These are phyloP conservation scores for Phycomyces nitens DNA, from an alignment of 192 early-diverging fungal genomes.

Conservation along the genomic window DNA sequence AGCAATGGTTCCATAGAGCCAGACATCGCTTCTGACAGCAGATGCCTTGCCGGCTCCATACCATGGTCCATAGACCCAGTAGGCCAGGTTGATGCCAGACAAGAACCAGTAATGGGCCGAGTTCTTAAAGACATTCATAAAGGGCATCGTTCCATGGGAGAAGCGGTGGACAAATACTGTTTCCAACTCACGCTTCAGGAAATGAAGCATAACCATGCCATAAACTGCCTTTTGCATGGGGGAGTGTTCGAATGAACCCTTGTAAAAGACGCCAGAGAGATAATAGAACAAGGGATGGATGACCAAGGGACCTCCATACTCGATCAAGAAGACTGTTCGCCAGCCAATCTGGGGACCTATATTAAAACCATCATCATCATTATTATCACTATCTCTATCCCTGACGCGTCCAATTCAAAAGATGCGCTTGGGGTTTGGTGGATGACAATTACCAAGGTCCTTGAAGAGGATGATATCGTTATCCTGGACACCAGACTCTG, in stretches of 20 bases:
- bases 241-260: slow-evolving; percentile 61
- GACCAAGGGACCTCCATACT: slow-evolving; percentile 88
- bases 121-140: slow-evolving; percentile 92
- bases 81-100: slow-evolving; percentile 80
- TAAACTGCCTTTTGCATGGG: slow-evolving; percentile 69
- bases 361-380: neutral
- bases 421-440: too few relatives aligned
- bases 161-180: slow-evolving; percentile 92
- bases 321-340: slow-evolving; percentile 89
- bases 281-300: slow-evolving; percentile 86
- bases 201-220: slow-evolving; percentile 75
- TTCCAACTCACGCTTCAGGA: slow-evolving; percentile 90
- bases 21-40: slow-evolving; percentile 42
- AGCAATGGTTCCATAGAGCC: slow-evolving; percentile 40
- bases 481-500: slow-evolving; percentile 61
- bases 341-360: slow-evolving; percentile 88
- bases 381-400: neutral
- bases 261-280: slow-evolving; percentile 66
- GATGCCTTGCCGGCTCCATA: slow-evolving; percentile 48
- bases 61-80: slow-evolving; percentile 84
- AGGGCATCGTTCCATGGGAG: slow-evolving; percentile 94
- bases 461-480: slow-evolving; percentile 63
- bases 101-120: slow-evolving; percentile 91
- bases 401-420: neutral
- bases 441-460: slow-evolving; percentile 60